phyloP scores from a whole-genome alignment of 78 protist genomes.

The Tieghemostelium lacteum region DNA sequence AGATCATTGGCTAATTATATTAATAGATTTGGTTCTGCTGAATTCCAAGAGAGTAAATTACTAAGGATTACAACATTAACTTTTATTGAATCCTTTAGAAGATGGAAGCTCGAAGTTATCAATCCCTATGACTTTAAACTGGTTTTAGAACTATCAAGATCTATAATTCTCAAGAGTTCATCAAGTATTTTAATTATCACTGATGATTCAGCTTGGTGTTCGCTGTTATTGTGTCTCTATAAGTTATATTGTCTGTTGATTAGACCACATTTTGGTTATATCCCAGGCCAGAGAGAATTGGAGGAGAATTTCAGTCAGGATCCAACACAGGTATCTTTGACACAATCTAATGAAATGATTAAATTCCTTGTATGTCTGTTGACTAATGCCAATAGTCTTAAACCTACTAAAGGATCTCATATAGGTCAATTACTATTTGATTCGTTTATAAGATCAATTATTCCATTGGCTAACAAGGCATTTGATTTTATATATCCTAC shows the following conservation, averaged over 20 bases:
- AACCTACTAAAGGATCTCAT: constrained; percentile 58
- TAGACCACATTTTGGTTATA: constrained; percentile 75
- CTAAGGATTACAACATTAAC: constrained; percentile 46
- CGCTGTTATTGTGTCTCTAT: constrained; percentile 59
- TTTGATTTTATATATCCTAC: constrained; percentile 70
- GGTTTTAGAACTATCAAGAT: constrained; percentile 44
- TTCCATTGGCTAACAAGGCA: constrained; percentile 40
- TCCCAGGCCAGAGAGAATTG: constrained; percentile 62
- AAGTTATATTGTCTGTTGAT: constrained; percentile 63
- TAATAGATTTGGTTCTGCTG: constrained; percentile 37
- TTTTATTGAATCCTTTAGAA: constrained; percentile 51
- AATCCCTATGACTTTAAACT: constrained; percentile 73
- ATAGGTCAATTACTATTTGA: constrained; percentile 71
- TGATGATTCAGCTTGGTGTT: constrained; percentile 63
- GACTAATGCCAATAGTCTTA: not conserved
- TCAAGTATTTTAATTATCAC: constrained; percentile 62
- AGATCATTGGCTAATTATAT: constrained; percentile 46
- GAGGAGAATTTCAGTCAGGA: constrained; percentile 75
- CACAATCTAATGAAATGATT: constrained; percentile 73
- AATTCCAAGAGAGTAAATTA: not conserved
- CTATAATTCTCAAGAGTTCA: constrained; percentile 42
- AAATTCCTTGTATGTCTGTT: constrained; percentile 47
- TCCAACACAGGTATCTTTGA: constrained; percentile 68
- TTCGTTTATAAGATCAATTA: constrained; percentile 42
- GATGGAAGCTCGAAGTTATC: constrained; percentile 67